Evolutionary conservation across 495 filamentous ascomycete species (phyloP), one percentile per base, ranked within the genome.

Genomic region (Penicillium daleae): DNA sequence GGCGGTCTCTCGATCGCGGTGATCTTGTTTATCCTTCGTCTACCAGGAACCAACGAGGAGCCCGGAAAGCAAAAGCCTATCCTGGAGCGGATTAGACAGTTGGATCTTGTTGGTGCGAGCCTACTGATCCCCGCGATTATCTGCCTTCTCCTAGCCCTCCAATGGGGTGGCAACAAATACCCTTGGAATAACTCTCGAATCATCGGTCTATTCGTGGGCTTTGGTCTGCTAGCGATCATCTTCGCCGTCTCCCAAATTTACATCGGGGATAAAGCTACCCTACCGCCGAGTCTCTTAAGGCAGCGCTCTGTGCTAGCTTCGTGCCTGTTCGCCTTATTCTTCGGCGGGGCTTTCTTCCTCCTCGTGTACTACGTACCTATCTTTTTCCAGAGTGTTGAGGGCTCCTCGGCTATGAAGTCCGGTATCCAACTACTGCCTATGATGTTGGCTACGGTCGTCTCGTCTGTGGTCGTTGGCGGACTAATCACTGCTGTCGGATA

Each of bases 401-500:
- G 81, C 32, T 80, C 81, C 2, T 78, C 73, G 0, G 88, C 91
- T 17, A 81, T 86, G n/a, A 71, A 81, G 17, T 90, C 87, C 0
- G 91, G 91, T 24, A 73, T 80, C 37, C 66, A 66, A 21, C 59
- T 73, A 8, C 70, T 80, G 2, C 77, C 78, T 0, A 61, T 76
- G 6, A 74, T 80, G 69, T 48, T 80, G n/a, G 68, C 71, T 9
- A 69, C 67, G 1, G 75, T 79, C 42, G 59, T 79, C 6, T 63
- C 68, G 1, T 73, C 74, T 12, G 63, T 80, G 0, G 26, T 66
- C 5, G 42, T 65, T 0, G 90, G 92, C 26, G 76, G 73, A 2
- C 35, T 82, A 8, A 82, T 90, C 39, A 86, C 84, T 1, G 62
- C 75, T 0, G 72, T 85, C 29, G 90, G 91, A 1, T 90, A 92